Evolutionary conservation across 768 basidiomycete species (phyloP).

Genomic region (Mycena vulgaris): DNA sequence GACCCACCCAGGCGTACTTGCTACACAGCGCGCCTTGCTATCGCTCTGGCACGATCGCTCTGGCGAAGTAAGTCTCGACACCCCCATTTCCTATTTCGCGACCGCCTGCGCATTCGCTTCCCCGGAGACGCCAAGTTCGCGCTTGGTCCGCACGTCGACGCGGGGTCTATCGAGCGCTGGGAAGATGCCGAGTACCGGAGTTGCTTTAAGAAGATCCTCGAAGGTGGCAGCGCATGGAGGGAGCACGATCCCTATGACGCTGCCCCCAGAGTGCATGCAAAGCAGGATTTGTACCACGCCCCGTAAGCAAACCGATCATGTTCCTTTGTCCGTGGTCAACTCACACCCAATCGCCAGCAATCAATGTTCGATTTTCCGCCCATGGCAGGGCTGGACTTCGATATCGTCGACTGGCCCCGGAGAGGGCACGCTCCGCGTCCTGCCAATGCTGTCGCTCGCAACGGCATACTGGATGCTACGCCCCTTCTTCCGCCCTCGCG

Average conservation of each 20-base stretch:
- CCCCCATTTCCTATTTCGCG: slow-evolving; percentile 82
- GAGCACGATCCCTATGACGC: slow-evolving; percentile 68
- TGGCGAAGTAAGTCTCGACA: slow-evolving; percentile 62
- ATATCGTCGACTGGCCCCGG: slow-evolving; percentile 67
- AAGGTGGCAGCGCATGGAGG: slow-evolving; percentile 61
- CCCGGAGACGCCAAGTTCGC: slow-evolving; percentile 81
- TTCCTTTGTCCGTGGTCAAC: slow-evolving; percentile 16
- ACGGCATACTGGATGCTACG: slow-evolving; percentile 76
- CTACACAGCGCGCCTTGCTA: slow-evolving; percentile 71
- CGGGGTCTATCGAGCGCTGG: slow-evolving; percentile 70
- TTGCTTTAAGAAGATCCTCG: slow-evolving; percentile 62
- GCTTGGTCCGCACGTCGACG: slow-evolving; percentile 74
- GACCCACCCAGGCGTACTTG: slow-evolving; percentile 71
- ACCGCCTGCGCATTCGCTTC: slow-evolving; percentile 79
- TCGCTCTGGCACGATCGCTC: slow-evolving; percentile 70
- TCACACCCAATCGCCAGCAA: slow-evolving; percentile 51
- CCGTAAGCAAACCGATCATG: slow-evolving; percentile 54
- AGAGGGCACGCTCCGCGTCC: slow-evolving; percentile 77
- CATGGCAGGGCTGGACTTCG: slow-evolving; percentile 72
- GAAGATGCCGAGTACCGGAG: slow-evolving; percentile 61
- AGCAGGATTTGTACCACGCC: slow-evolving; percentile 74
- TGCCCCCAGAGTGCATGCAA: slow-evolving; percentile 62
- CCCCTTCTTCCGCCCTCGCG: slow-evolving; percentile 71
- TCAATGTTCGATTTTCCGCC: slow-evolving; percentile 2
- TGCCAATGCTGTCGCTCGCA: slow-evolving; percentile 68